Evolutionary conservation across 495 filamentous ascomycete genomes (phyloP), one percentile per base, ranked within the genome.

Genomic region (Cudoniella acicularis): DNA sequence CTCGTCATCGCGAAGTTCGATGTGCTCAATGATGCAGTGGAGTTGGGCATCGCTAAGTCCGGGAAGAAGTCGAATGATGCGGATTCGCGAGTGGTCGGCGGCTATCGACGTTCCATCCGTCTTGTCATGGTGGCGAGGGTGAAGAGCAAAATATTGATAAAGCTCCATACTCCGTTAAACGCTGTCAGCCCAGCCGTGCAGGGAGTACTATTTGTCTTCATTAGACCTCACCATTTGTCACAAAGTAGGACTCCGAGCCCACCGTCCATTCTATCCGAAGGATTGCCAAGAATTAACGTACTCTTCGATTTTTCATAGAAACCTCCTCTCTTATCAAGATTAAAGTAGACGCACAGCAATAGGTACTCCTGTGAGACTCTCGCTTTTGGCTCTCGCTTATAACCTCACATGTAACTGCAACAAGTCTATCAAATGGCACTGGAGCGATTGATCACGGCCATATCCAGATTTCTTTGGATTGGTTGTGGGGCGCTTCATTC

Each of bases 1-100:
- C 46, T 49, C 46, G 46, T 49, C 13, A 49, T 49, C 20, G 13
- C 46, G 46, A 49, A 49, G 36, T 41, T 41, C 36, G 36, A 41
- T 41, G 36, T 41, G 36, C 36, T 41, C 36, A 41, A 41, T 41
- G 36, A 41, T 41, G n/a, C 36, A 41, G 36, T 41, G 36, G 36
- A 41, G 36, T 41, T 41, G 36, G 36, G 36, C 36, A 41, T 41
- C 36, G 36, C n/a, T 41, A 41, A 41, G 36, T 41, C 36, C 36
- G 36, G 36, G 36, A 41, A 41, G 36, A 41, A 41, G 36, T 9
- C 36, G 36, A 41, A 41, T 41, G n/a, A 41, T 41, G n/a, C 36
- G 36, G 36, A 41, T 41, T 41, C 36, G 36, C 36, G 36, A 41
- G 36, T 41, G 36, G 36, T 41, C n/a, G 36, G 36, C 36, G 36